Percentiles rank a stretch among this genome's conserved stretches.
Conservation (phyloP, 495 filamentous ascomycete species). For the Penicillium turbatum region DNA sequence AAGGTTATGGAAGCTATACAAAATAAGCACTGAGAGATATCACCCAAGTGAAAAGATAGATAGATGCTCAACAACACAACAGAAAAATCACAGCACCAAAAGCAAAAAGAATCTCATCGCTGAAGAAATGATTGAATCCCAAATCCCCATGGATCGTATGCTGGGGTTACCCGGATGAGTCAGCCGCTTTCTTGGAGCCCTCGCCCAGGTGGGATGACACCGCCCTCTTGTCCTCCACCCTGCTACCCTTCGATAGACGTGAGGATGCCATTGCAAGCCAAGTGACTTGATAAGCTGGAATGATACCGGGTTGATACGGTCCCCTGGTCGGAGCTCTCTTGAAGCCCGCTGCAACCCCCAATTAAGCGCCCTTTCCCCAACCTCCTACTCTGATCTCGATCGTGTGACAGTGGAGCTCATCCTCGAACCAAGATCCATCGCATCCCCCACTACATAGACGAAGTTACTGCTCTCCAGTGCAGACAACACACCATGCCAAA, state of each 20-base stretch:
- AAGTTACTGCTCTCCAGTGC: conserved; percentile 8
- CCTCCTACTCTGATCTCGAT: conserved; percentile 7
- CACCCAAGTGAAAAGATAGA: not conserved
- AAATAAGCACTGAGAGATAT: not conserved
- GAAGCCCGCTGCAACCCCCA: conserved; percentile 11
- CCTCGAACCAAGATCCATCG: conserved; percentile 10
- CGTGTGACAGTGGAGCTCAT: conserved; percentile 21
- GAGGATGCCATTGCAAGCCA: conserved; percentile 19
- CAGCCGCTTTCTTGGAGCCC: not conserved
- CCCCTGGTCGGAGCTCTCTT: conserved; percentile 40
- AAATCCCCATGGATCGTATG: not conserved
- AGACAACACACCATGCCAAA: conserved; percentile 38
- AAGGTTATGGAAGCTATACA: not conserved
- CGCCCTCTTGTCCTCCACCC: conserved; percentile 2
- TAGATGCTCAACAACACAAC: not conserved
- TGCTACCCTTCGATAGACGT: not conserved
- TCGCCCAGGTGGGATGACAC: not conserved
- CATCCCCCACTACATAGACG: conserved; percentile 13
- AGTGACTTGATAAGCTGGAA: conserved; percentile 12
- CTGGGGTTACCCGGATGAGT: conserved; percentile 6
- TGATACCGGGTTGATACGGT: conserved; percentile 5
- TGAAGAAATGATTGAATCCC: not conserved
- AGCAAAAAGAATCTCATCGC: not conserved
- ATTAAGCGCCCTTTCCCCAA: not conserved
- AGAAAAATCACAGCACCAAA: not conserved